phyloP scores from a whole-genome alignment of 768 basidiomycete genomes.

The Boletus fagicola region DNA sequence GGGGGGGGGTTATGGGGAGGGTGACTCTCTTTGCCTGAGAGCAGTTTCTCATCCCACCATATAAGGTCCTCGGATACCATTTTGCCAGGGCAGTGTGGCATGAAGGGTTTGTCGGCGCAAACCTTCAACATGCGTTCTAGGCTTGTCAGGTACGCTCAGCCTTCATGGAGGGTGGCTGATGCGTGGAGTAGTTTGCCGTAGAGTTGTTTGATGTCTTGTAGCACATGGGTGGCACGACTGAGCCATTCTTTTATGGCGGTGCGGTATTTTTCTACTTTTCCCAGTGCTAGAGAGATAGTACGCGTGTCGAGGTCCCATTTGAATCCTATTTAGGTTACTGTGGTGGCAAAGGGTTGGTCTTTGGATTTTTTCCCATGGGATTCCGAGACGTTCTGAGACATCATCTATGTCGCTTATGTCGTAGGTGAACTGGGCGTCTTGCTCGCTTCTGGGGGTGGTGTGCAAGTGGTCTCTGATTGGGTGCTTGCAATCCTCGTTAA shows the following conservation, averaged over 20 bases:
- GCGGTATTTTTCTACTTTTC: neutral
- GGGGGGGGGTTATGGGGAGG: too few species aligned
- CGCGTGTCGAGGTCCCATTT: conserved; percentile 29
- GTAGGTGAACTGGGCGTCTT: neutral
- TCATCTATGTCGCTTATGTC: neutral
- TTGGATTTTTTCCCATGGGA: conserved; percentile 15
- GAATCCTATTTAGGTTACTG: conserved; percentile 28
- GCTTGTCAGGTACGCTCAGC: neutral
- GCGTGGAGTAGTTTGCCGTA: neutral
- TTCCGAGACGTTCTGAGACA: neutral
- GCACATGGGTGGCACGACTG: neutral
- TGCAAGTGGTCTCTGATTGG: neutral
- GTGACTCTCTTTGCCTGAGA: too few species aligned
- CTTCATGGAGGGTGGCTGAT: neutral
- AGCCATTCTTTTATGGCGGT: neutral
- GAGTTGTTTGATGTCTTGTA: neutral
- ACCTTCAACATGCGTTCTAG: neutral
- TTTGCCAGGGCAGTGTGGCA: neutral
- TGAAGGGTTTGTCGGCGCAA: neutral
- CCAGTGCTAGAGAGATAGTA: neutral
- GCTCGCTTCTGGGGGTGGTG: too few species aligned
- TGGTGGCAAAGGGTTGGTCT: conserved; percentile 7
- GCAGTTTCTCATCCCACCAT: neutral
- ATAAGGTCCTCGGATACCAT: neutral
- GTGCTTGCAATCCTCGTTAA: neutral